Evolutionary conservation across 768 basidiomycete species (phyloP).

Genomic region (Boletus bicolor): DNA sequence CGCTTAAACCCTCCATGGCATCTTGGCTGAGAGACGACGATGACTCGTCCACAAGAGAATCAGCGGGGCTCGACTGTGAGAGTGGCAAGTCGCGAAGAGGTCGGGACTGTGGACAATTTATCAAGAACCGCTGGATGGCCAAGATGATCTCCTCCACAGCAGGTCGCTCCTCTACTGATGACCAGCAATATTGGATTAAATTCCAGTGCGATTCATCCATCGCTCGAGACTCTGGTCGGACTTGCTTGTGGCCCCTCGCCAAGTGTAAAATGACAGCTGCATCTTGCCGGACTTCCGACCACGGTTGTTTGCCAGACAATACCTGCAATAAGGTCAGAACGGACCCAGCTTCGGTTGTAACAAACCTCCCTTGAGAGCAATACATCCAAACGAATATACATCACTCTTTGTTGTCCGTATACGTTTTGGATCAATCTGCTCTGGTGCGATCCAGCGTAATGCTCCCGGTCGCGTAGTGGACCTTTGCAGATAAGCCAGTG

Average conservation of each 20-base stretch:
- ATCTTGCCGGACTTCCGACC: slow-evolving; percentile 1
- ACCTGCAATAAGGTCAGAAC: slow-evolving; percentile 17
- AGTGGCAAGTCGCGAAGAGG: neutral
- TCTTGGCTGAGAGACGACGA: neutral
- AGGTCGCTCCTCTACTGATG: too few relatives aligned
- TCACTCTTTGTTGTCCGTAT: slow-evolving; percentile 8
- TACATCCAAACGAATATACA: slow-evolving; percentile 29
- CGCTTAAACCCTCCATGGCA: too few relatives aligned
- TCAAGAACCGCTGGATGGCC: neutral
- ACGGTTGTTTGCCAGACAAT: slow-evolving; percentile 14
- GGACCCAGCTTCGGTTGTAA: neutral
- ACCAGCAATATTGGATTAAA: slow-evolving; percentile 12
- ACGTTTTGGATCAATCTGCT: slow-evolving; percentile 26
- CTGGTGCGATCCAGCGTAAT: slow-evolving; percentile 42
- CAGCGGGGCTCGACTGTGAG: neutral
- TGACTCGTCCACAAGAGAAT: neutral
- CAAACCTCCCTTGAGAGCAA: slow-evolving; percentile 23
- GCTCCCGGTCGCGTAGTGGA: slow-evolving; percentile 32
- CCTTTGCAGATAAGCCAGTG: slow-evolving; percentile 1
- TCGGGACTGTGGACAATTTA: neutral
- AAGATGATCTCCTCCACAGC: neutral
- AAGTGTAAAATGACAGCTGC: slow-evolving; percentile 5
- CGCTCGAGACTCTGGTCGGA: neutral
- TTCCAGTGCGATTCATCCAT: slow-evolving; percentile 11
- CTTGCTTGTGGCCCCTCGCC: neutral